phyloP scores from a whole-genome alignment of 176 grass and related monocot genomes.

The Oryza meyeriana region DNA sequence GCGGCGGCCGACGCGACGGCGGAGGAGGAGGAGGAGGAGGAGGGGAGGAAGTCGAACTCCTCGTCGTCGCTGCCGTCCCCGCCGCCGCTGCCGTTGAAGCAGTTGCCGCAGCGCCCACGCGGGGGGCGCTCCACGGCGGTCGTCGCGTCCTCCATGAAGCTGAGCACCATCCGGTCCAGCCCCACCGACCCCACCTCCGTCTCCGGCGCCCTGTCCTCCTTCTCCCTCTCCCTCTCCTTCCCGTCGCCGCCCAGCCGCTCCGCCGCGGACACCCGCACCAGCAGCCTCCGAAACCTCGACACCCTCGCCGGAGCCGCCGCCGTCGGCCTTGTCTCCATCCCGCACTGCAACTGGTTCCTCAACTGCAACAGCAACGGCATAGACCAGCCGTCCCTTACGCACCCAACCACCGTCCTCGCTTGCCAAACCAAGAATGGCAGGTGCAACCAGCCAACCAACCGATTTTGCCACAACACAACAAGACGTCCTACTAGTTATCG shows the following conservation, averaged over 20 bases:
- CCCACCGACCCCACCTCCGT: conserved; percentile 41
- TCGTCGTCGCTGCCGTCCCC: conserved; percentile 62
- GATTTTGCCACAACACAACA: not conserved
- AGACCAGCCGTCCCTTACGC: conserved; percentile 9
- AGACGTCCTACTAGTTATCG: not conserved
- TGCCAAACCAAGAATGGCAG: conserved; percentile 8
- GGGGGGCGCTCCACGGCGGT: conserved; percentile 42
- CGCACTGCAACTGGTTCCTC: not conserved
- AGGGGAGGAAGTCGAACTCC: conserved; percentile 47
- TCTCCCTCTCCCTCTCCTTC: conserved; percentile 34
- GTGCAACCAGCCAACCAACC: not conserved
- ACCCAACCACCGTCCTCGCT: not conserved
- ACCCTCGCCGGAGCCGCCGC: conserved; percentile 9
- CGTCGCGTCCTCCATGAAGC: conserved; percentile 59
- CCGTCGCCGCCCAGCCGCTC: conserved; percentile 2
- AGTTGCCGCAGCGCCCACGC: conserved; percentile 45
- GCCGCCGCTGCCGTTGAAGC: conserved; percentile 59
- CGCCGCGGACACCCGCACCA: conserved; percentile 45
- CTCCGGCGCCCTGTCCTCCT: conserved; percentile 34
- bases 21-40: not conserved
- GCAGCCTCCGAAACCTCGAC: conserved; percentile 59
- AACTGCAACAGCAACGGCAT: conserved; percentile 34
- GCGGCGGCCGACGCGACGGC: not conserved
- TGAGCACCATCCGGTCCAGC: conserved; percentile 63
- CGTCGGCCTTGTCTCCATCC: conserved; percentile 30